Percentiles rank a stretch among this genome's conserved stretches.
Evolutionary conservation across 768 basidiomycete genomes (phyloP).

Genomic region (Leucosporidium scottii): DNA sequence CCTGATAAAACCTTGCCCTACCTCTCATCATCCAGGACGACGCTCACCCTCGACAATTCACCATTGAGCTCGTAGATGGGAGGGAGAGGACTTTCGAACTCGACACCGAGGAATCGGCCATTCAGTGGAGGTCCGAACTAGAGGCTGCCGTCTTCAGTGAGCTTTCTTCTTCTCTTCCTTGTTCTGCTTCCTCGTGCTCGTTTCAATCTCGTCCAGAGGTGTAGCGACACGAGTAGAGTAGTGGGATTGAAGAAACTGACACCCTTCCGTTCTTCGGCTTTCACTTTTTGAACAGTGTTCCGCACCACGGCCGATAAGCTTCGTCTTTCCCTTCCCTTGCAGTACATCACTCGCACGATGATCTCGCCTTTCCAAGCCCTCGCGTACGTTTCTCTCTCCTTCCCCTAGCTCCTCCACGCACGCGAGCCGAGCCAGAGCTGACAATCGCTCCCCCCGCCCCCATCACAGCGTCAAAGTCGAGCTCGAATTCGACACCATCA

Average conservation of each 20-base stretch:
- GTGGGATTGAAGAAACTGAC: not conserved
- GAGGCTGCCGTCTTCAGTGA: conserved; percentile 4
- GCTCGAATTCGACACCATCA: not conserved
- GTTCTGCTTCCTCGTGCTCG: not conserved
- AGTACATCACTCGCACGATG: not conserved
- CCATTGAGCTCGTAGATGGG: not conserved
- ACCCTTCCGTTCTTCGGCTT: not conserved
- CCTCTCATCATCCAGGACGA: not conserved
- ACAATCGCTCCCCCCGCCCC: too few species aligned
- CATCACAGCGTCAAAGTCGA: not conserved
- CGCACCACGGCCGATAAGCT: conserved; percentile 7
- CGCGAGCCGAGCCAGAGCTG: too few species aligned
- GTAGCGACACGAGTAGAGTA: too few species aligned
- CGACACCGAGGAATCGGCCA: not conserved
- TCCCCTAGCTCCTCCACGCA: too few species aligned
- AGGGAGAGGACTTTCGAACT: not conserved
- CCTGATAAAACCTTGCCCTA: too few species aligned
- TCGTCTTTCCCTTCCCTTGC: conserved; percentile 3
- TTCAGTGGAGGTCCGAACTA: not conserved
- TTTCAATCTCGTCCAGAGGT: too few species aligned
- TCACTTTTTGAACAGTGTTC: not conserved
- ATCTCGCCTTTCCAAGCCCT: not conserved
- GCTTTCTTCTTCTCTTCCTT: too few species aligned
- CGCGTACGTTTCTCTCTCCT: not conserved
- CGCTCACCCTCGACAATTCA: not conserved